Evolutionary conservation across 176 grass and related monocot genomes (phyloP), one percentile per base, ranked within the genome.

Genomic region (Aegilops sharonensis): DNA sequence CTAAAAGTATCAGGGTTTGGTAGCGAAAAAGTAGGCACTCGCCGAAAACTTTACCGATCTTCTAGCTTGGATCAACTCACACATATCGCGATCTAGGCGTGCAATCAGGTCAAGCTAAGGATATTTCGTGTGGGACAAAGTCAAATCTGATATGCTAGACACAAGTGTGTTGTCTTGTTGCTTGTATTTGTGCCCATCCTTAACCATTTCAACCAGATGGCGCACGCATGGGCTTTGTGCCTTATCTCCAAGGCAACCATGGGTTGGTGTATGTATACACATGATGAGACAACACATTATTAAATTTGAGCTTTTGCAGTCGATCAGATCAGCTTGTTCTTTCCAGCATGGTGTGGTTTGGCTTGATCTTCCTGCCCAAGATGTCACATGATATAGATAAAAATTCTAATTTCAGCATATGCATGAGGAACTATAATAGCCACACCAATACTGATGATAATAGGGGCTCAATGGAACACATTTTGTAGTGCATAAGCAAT

Each of bases 181-280:
- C 32, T 74, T 90, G 89, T 78, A 54, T 75, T 75, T 78, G 31
- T 5, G 13, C 73, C 20, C 61, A 83, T 65, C 34, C 8, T 67
- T 60, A 67, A 68, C 25, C 79, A 57, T 83, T 90, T 84, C 36
- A 67, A 87, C 35, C 35, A 59, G 29, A 74, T 59, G 82, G 57
- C 24, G 12, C 34, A 80, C 54, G 74, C 66, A 90, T 90, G 89
- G 89, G 75, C 47, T 18, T 59, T 68, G 78, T 90, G 85, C 75
- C 84, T 90, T 87, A 90, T 90, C 89, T 87, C 85, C 75, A 74
- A 21, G 78, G 89, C 80, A 90, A 20, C 82, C 61, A 76, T 37
- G 69, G 69, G 40, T 75, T 77, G 73, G 14, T 54, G 82, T 68
- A 1, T 54, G 82, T 68, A 81, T 36, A 63, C 66, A 47, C 52